Conservation (phyloP, 2,329 filamentous ascomycete species). For the Chaetomium sp. region DNA sequence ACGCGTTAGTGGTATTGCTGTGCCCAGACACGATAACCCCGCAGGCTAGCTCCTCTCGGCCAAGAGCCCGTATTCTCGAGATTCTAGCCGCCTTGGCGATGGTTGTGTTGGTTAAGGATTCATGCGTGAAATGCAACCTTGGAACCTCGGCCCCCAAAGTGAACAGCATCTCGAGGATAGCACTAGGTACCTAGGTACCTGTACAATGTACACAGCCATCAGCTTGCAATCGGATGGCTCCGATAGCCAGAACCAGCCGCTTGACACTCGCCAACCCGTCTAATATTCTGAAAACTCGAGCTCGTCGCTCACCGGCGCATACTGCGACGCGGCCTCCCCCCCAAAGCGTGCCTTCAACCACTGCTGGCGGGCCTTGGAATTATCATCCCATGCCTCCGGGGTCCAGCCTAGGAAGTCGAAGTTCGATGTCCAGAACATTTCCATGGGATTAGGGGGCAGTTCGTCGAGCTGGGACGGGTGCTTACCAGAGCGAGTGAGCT, state of each 20-base stretch:
- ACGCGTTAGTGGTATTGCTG: background rate
- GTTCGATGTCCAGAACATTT: constrained; percentile 11
- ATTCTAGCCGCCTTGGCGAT: background rate
- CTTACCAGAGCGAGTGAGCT: constrained; percentile 3
- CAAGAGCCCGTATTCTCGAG: background rate
- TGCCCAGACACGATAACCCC: background rate
- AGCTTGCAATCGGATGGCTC: too few species aligned
- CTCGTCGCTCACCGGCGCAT: constrained; percentile 5
- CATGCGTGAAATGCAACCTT: background rate
- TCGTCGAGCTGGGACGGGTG: background rate
- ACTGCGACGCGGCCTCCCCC: constrained; percentile 2
- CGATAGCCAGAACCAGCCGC: too few species aligned
- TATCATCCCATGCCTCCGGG: constrained; percentile 8
- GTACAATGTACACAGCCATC: too few species aligned
- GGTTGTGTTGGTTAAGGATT: background rate
- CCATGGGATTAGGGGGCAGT: constrained; percentile 16
- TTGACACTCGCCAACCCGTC: background rate
- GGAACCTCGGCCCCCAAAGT: too few species aligned
- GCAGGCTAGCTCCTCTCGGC: background rate
- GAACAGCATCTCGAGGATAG: too few species aligned
- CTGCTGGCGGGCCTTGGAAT: background rate
- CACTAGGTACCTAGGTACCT: too few species aligned
- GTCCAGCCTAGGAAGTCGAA: constrained; percentile 13
- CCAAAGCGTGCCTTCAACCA: constrained; percentile 18
- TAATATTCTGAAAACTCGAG: background rate